phyloP scores from a whole-genome alignment of 108 stramenopile species.

The Skeletonema marinoi region DNA sequence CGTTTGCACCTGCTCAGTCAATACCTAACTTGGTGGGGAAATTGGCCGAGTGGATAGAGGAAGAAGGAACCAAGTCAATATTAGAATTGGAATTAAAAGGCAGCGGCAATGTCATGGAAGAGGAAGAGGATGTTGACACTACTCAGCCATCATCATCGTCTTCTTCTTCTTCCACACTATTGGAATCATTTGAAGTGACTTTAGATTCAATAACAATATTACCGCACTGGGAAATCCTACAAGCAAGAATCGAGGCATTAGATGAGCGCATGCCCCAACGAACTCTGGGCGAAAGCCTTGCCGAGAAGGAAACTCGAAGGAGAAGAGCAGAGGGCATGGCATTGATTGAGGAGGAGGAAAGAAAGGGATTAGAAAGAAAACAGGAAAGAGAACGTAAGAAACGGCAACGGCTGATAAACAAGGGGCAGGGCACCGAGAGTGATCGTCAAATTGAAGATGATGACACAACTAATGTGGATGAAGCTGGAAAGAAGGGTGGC shows the following conservation, averaged over 20 bases:
- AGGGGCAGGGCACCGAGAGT: background rate
- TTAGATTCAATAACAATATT: constrained; percentile 70
- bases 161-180: background rate
- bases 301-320: constrained; percentile 24
- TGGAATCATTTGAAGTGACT: constrained; percentile 67
- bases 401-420: constrained; percentile 6
- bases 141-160: background rate
- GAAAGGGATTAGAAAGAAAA: constrained; percentile 43
- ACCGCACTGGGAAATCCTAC: constrained; percentile 64
- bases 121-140: background rate
- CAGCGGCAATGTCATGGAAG: background rate
- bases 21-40: constrained; percentile 53
- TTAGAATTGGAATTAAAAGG: constrained; percentile 4
- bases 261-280: constrained; percentile 31
- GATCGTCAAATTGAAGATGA: constrained; percentile 10
- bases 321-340: constrained; percentile 44
- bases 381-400: constrained; percentile 42
- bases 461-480: constrained; percentile 9
- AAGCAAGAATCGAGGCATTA: constrained; percentile 38
- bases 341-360: constrained; percentile 62
- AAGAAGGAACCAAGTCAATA: constrained; percentile 28
- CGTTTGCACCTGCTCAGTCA: constrained; percentile 46
- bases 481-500: constrained; percentile 30
- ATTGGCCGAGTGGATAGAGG: constrained; percentile 72
- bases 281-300: constrained; percentile 12